phyloP scores from a whole-genome alignment of 1,139 yeast species.

The Nakaseomyces sp. region DNA sequence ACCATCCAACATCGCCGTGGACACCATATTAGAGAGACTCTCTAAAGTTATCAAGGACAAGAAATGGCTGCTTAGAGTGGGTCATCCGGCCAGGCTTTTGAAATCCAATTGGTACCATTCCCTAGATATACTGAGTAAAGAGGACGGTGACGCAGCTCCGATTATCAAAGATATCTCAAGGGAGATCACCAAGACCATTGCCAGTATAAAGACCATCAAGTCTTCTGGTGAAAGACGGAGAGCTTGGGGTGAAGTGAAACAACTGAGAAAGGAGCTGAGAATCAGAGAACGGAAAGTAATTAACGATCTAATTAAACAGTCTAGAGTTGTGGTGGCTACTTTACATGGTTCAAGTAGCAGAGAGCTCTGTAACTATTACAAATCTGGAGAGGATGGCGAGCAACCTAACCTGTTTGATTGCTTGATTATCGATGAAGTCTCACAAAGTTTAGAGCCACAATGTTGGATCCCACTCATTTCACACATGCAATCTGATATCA shows the following conservation, averaged over 20 bases:
- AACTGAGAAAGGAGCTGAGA: slow-evolving; percentile 59
- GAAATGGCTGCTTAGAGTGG: slow-evolving; percentile 58
- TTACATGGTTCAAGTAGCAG: slow-evolving; percentile 81
- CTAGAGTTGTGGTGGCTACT: slow-evolving; percentile 71
- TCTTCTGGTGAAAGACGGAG: slow-evolving; percentile 55
- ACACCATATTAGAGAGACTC: slow-evolving; percentile 76
- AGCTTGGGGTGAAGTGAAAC: slow-evolving; percentile 62
- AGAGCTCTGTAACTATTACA: slow-evolving; percentile 47
- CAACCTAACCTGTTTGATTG: slow-evolving; percentile 53
- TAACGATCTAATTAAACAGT: slow-evolving; percentile 46
- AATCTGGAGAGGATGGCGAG: slow-evolving; percentile 13
- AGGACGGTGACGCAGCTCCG: slow-evolving; percentile 48
- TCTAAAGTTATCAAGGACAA: slow-evolving; percentile 43
- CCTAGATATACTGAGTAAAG: slow-evolving; percentile 59
- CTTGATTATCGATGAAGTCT: slow-evolving; percentile 86
- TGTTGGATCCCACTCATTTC: slow-evolving; percentile 91
- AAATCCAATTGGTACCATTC: slow-evolving; percentile 61
- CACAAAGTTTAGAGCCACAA: slow-evolving; percentile 89
- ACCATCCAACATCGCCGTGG: slow-evolving; percentile 92
- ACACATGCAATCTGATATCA: slow-evolving; percentile 44
- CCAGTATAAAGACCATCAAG: slow-evolving; percentile 55
- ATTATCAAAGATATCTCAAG: slow-evolving; percentile 58
- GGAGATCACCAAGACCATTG: slow-evolving; percentile 59
- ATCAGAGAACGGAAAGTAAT: slow-evolving; percentile 58
- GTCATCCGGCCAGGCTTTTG: slow-evolving; percentile 85